Percentiles rank a stretch among this genome's conserved stretches.
Evolutionary conservation across 1,284 basidiomycete species (phyloP).

Genomic region (Naganishia sp.): DNA sequence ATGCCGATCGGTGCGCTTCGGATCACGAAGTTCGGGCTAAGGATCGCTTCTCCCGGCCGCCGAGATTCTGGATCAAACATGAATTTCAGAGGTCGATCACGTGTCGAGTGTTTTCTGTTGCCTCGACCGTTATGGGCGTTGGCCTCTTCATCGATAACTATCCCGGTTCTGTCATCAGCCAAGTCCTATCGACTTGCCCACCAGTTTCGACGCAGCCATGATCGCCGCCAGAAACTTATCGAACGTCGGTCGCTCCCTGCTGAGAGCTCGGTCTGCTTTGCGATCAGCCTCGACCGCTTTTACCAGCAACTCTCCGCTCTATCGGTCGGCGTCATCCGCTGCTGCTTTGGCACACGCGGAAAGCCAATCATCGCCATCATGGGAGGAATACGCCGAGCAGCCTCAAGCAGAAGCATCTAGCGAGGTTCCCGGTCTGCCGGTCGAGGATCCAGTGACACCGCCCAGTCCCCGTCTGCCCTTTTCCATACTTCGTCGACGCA

Average conservation of each 20-base stretch:
- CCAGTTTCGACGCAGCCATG: neutral
- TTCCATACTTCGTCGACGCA: slow-evolving; percentile 51
- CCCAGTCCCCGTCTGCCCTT: slow-evolving; percentile 17
- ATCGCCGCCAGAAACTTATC: slow-evolving; percentile 19
- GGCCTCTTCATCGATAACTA: too few species aligned
- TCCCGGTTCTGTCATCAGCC: too few species aligned
- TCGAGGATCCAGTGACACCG: slow-evolving; percentile 9
- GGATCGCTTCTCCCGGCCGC: slow-evolving; percentile 1
- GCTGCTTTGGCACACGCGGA: slow-evolving; percentile 4
- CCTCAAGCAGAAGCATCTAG: neutral
- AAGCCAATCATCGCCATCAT: slow-evolving; percentile 7
- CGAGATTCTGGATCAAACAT: neutral
- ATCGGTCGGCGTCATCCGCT: slow-evolving; percentile 18
- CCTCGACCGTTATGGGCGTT: neutral
- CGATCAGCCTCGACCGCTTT: slow-evolving; percentile 4
- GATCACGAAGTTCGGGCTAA: neutral
- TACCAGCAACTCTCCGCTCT: neutral
- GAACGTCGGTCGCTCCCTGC: slow-evolving; percentile 12
- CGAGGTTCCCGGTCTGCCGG: neutral
- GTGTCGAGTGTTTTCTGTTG: slow-evolving; percentile 12
- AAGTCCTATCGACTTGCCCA: neutral
- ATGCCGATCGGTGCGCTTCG: neutral
- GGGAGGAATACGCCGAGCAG: slow-evolving; percentile 14
- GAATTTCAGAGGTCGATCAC: slow-evolving; percentile 9
- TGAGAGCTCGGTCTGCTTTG: slow-evolving; percentile 10